Evolutionary conservation across 2,329 filamentous ascomycete genomes (phyloP), one percentile per base, ranked within the genome.

Genomic region (Colletotrichum sp.): DNA sequence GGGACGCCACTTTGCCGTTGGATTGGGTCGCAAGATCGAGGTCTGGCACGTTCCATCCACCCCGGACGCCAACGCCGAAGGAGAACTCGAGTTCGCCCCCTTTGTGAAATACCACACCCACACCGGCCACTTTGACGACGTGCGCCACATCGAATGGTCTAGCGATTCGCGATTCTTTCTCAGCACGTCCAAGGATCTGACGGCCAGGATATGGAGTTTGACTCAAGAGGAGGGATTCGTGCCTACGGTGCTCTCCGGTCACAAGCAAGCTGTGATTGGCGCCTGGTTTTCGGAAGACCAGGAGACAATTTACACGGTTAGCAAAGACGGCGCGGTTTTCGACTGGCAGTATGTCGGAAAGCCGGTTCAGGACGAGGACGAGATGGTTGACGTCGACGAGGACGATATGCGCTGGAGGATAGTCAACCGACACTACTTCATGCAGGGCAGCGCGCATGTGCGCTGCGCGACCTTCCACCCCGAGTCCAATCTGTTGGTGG

Each of bases 271-370:
- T 18, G 95, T 99, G 5, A 90, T 98, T 71, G 95, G 94, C n/a
- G 96, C 96, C n/a, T 99, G 96, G 93, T 99, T 99, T 83, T 98
- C 96, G 1, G 93, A 94, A 77, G 93, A 98, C 80, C 97, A 99
- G 83, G 98, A 99, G 86, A 95, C 92, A 65, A 98, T 99, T 70
- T 99, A 97, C 83, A 99, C 97, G 0, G 92, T 98, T 78, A 98
- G 96, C 85, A 98, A 98, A 84, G 98, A 99, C 84, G 98, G 97
- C n/a, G 96, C 97, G 4, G 90, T 99, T 1, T 99, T 99, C 81
- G 92, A 95, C 78, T 99, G 97, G 97, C 93, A 95, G 82, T 99
- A 97, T 84, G 90, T 92, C 82, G 90, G 72, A 88, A 92, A 81
- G 87, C 91, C 82, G 86, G 89, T 82, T 84, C 90, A 71, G 8